Conservation (phyloP, 257 asterid species). For the Fraxinus excelsior region DNA sequence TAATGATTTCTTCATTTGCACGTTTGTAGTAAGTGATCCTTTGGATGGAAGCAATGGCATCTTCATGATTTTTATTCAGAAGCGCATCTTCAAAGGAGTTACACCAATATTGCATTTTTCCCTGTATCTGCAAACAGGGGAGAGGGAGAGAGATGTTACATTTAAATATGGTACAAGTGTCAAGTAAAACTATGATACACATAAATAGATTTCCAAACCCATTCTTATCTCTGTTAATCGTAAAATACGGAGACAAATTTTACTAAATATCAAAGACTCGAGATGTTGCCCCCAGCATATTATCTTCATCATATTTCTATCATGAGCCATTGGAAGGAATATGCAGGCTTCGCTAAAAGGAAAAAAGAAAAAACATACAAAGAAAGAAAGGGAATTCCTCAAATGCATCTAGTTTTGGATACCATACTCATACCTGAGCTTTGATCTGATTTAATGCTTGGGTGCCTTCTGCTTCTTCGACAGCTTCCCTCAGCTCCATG, state of each 20-base stretch:
- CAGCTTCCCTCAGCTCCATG: slow-evolving; percentile 86
- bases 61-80: slow-evolving; percentile 45
- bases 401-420: neutral
- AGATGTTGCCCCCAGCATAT: neutral
- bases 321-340: neutral
- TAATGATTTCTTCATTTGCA: slow-evolving; percentile 75
- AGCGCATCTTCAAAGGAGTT: slow-evolving; percentile 66
- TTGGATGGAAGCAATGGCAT: slow-evolving; percentile 63
- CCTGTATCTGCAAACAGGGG: slow-evolving; percentile 61
- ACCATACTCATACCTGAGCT: slow-evolving; percentile 52
- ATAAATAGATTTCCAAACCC: neutral
- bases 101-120: slow-evolving; percentile 56
- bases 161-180: neutral
- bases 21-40: slow-evolving; percentile 91
- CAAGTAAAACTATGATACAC: neutral
- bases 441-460: slow-evolving; percentile 64
- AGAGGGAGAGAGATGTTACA: slow-evolving; percentile 2
- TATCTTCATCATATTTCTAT: neutral
- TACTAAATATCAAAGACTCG: neutral
- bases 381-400: neutral
- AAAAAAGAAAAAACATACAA: too few relatives aligned
- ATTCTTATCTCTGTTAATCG: neutral
- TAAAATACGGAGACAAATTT: neutral
- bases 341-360: neutral
- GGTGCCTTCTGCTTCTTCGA: slow-evolving; percentile 74